phyloP scores from a whole-genome alignment of 805 yeast species.

The Peterozyma toletana region DNA sequence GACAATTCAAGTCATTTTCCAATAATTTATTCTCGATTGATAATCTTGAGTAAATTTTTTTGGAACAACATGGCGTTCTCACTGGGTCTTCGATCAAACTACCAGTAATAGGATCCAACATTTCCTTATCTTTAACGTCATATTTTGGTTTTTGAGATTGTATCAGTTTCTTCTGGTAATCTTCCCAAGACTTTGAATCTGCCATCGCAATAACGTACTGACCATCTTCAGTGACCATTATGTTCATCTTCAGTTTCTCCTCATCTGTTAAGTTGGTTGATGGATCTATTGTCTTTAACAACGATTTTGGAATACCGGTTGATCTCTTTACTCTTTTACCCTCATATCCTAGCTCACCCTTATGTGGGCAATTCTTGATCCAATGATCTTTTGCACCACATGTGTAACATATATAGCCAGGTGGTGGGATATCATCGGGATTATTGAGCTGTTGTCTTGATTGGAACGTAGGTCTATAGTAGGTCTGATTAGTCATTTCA shows the following conservation, averaged over 20 bases:
- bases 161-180: conserved; percentile 64
- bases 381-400: conserved; percentile 94
- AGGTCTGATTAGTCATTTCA: conserved; percentile 43
- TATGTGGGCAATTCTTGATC: conserved; percentile 94
- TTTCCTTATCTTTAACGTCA: conserved; percentile 49
- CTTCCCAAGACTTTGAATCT: conserved; percentile 85
- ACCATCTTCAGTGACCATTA: conserved; percentile 90
- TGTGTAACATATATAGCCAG: conserved; percentile 92
- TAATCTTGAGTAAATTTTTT: conserved; percentile 46
- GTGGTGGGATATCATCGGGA: conserved; percentile 79
- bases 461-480: conserved; percentile 4
- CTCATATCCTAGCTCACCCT: conserved; percentile 88
- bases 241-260: conserved; percentile 44
- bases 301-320: conserved; percentile 95
- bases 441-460: conserved; percentile 8
- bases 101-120: conserved; percentile 65
- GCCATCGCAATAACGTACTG: conserved; percentile 95
- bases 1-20: conserved; percentile 85
- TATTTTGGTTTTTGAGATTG: conserved; percentile 29
- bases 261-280: conserved; percentile 53
- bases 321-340: conserved; percentile 87
- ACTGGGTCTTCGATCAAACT: conserved; percentile 67
- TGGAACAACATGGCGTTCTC: conserved; percentile 73
- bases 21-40: conserved; percentile 61
- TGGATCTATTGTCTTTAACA: conserved; percentile 78